Conservation (phyloP, 2,329 filamentous ascomycete species). For the Epichloe aotearoae region DNA sequence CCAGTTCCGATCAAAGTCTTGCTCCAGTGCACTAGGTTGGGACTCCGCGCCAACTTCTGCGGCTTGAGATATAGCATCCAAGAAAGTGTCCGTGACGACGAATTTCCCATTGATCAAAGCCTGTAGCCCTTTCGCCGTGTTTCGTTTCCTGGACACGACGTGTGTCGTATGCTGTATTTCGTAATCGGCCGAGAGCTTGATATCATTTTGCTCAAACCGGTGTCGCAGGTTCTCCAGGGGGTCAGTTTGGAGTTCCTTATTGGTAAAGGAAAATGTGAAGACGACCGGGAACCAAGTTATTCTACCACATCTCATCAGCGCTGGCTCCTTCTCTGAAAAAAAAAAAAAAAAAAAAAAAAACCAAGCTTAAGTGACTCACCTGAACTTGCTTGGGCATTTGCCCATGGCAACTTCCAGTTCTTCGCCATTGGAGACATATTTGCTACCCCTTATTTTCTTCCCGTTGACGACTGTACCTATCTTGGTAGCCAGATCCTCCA, state of each 20-base stretch:
- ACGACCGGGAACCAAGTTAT: constrained; percentile 69
- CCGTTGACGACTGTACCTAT: constrained; percentile 71
- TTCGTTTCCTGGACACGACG: constrained; percentile 78
- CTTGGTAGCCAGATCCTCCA: constrained; percentile 75
- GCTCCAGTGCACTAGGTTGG: constrained; percentile 49
- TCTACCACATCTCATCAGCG: constrained; percentile 25
- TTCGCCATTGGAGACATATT: constrained; percentile 35
- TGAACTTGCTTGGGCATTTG: constrained; percentile 50
- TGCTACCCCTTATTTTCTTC: constrained; percentile 50
- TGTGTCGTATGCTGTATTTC: constrained; percentile 63
- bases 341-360: too few relatives aligned
- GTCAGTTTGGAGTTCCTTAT: constrained; percentile 54
- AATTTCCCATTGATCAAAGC: constrained; percentile 70
- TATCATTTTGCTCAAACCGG: constrained; percentile 69
- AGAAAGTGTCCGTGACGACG: constrained; percentile 61
- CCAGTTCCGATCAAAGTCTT: constrained; percentile 69
- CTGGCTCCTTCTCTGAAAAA: neutral
- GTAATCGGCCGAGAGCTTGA: constrained; percentile 72
- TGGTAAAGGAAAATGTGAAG: constrained; percentile 60
- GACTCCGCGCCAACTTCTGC: constrained; percentile 36
- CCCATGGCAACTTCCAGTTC: constrained; percentile 58
- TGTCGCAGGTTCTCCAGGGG: constrained; percentile 48
- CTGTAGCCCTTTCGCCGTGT: constrained; percentile 76
- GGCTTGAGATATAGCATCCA: constrained; percentile 56
- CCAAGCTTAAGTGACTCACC: constrained; percentile 23